Base-by-base conservation (phyloP, 257 asterid species). In the Nicotiana tabacum region DNA sequence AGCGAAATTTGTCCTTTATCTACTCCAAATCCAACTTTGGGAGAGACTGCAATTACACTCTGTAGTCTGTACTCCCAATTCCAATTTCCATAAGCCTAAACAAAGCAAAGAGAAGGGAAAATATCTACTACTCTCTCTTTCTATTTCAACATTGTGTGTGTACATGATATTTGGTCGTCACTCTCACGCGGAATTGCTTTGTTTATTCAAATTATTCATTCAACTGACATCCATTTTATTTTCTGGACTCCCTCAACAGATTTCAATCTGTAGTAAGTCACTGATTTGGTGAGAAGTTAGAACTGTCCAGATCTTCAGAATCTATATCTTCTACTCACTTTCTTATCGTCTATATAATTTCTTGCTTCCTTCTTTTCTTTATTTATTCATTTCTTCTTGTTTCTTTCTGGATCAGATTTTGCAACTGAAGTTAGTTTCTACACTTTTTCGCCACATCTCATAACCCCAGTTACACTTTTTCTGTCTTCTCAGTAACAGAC, bases 161-260 rank as follows among this genome's bases (percentile, higher is more conserved):
- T 35, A 5, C 6, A 35, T 35, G 39, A 35, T 5, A 5, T 37
- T 37, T 37, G 43, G 43, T 37, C 8, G 43, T 5, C 43, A 37
- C 43, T 37, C 0, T 37, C 91, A 87, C 92, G 89, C 91, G 90
- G 89, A 87, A 32, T 32, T 87, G 53, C 53, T 87, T 66, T 82
- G 72, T 84, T 89, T 18, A 70, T 76, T 84, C 86, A 81, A 88
- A 84, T 81, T 85, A 86, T 51, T 61, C 66, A 77, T 76, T 55
- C 85, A 64, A 57, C 35, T 72, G 1, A 56, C 1, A 9, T 69
- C 29, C 27, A 78, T 37, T 33, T 30, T 29, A 29, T 29, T 29
- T 29, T 29, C 30, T 29, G 30, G 30, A 29, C 30, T 29, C 30
- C 30, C 2, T 29, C 30, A 29, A 29, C 30, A 53, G 58, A 53